Conservation (phyloP, 75 land plant genomes). For the Sequoiadendron giganteum region DNA sequence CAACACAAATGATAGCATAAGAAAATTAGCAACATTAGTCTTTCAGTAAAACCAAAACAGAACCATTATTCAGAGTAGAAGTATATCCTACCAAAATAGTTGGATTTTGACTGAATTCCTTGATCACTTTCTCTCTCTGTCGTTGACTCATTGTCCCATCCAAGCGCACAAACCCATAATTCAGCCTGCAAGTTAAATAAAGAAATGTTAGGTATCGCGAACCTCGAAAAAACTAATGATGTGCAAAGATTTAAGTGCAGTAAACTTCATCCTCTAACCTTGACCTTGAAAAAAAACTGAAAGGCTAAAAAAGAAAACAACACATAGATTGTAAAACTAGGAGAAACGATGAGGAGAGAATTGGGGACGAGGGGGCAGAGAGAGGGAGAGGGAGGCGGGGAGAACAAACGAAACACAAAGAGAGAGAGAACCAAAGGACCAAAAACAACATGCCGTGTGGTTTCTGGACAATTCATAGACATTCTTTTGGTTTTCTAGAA, state of each 20-base stretch:
- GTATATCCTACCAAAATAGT: conserved; percentile 50
- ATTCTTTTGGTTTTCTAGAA: no score
- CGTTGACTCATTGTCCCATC: conserved; percentile 87
- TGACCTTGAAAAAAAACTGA: background rate
- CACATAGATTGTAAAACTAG: background rate
- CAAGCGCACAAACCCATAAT: conserved; percentile 66
- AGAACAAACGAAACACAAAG: no score
- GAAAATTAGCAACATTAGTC: background rate
- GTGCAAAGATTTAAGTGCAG: background rate
- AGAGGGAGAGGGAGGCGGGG: background rate
- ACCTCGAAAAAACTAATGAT: background rate
- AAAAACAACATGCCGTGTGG: background rate
- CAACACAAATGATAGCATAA: background rate
- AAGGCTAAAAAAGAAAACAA: background rate
- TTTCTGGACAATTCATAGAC: no score
- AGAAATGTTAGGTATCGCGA: background rate
- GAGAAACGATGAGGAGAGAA: background rate
- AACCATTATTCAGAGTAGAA: background rate
- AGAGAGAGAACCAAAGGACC: background rate
- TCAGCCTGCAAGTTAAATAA: conserved; percentile 45
- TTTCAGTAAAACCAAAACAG: background rate
- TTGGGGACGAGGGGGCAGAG: no score
- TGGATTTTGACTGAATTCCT: conserved; percentile 67
- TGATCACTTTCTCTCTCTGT: conserved; percentile 89
- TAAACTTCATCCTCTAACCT: background rate